These are phyloP conservation scores for Neodidymelliopsis sp. DNA, from an alignment of 2,329 filamentous ascomycete species.

Conservation along the genomic window DNA sequence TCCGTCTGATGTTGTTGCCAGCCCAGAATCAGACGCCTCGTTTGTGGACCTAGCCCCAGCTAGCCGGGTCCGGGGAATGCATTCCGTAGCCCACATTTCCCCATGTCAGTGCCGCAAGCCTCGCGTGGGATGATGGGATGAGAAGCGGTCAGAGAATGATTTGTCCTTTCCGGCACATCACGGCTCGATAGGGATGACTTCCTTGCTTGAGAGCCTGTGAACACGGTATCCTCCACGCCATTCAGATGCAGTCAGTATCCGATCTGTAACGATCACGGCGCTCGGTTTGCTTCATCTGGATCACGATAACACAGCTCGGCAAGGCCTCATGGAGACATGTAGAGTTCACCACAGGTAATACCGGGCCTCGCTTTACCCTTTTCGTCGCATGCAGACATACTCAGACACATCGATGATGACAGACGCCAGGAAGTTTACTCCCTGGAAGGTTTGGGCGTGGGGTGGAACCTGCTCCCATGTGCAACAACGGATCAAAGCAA, in stretches of 20 bases:
- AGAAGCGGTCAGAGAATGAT: slow-evolving; percentile 37
- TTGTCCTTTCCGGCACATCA: slow-evolving; percentile 17
- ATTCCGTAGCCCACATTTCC: slow-evolving; percentile 35
- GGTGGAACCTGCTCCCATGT: slow-evolving; percentile 39
- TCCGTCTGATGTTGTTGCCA: slow-evolving; percentile 15
- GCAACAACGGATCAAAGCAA: slow-evolving; percentile 41
- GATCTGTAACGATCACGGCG: slow-evolving; percentile 14
- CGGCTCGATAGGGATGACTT: slow-evolving; percentile 11
- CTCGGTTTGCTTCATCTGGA: slow-evolving; percentile 25
- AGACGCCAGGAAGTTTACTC: slow-evolving; percentile 24
- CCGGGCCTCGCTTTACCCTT: slow-evolving; percentile 10
- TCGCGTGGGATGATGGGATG: slow-evolving; percentile 32
- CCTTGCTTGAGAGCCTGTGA: slow-evolving; percentile 21
- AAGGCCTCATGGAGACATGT: slow-evolving; percentile 17
- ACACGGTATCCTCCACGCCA: slow-evolving; percentile 18
- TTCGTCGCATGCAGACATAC: slow-evolving; percentile 19
- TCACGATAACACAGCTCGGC: slow-evolving; percentile 16
- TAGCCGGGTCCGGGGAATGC: slow-evolving; percentile 34
- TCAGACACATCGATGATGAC: slow-evolving; percentile 21
- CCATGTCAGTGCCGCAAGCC: slow-evolving; percentile 30
- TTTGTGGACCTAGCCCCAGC: slow-evolving; percentile 26
- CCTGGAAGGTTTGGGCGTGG: slow-evolving; percentile 38
- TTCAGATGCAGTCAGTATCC: slow-evolving; percentile 16
- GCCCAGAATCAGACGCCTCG: slow-evolving; percentile 24
- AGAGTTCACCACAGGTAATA: slow-evolving; percentile 16